Base-by-base conservation (phyloP, 257 asterid species). In the Ilex asprella region DNA sequence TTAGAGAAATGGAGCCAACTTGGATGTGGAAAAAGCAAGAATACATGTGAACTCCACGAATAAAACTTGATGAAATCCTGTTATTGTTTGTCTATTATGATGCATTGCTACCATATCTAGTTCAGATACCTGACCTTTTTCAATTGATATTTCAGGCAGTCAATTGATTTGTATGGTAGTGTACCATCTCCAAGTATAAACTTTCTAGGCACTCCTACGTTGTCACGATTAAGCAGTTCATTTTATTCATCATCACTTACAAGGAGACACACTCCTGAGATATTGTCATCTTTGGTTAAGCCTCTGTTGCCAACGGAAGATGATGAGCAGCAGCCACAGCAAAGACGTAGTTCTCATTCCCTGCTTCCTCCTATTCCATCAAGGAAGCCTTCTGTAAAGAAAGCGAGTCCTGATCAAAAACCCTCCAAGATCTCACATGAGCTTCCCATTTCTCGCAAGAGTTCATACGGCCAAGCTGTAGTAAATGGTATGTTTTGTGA, bases 121-220 rank as follows among this genome's bases (percentile, higher is more conserved):
- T 41, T 41, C 30, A 10, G 15, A 53, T 1, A 54, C 64, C 59
- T 52, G 57, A 16, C 57, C 29, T 7, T 52, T 64, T 2, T 6
- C 32, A 60, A 70, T 67, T 39, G 59, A 53, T 67, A 66, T 76
- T 63, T 50, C 86, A 87, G 99, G 86, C 95, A 89, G 69, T 93
- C 96, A 21, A 89, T 93, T 12, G 97, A 93, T 77, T 70, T 93
- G 56, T 93, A 85, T 69, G 72, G 92, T 54, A 93, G 97, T 49
- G 88, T 93, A 51, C 99, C 83, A 5, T 93, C 99, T 59, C 97
- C 99, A 12, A 84, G 87, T 57, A 72, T 89, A 30, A 80, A 73
- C 80, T 87, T 85, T 75, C 85, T 89, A 0, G 96, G 94, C 76
- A 78, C 95, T 16, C 81, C 93, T 15, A 39, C 96, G 0, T 61